Base-by-base conservation (phyloP, 2,329 filamentous ascomycete genomes). In the Dendrostoma leiphaemia region DNA sequence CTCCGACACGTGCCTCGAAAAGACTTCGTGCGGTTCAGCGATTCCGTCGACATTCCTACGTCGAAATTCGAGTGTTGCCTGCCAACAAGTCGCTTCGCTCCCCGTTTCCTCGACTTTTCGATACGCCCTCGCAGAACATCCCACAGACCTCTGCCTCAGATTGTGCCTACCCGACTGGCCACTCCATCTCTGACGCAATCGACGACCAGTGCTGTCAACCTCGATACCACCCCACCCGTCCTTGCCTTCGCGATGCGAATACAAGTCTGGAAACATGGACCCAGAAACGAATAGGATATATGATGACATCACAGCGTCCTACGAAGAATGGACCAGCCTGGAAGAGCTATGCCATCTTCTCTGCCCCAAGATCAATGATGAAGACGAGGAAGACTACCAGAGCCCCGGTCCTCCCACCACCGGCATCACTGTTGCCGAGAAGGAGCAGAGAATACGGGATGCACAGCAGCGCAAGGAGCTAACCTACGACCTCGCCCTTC, bases 401-500 rank as follows among this genome's bases (percentile, higher is more conserved):
- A 78, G 85, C 57, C 73, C 71, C 3, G 67, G 74, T 40, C 67
- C 71, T 5, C 71, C 73, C 3, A 77, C 80, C 15, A 70, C 73
- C 13, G 76, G 74, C 37, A 71, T 83, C 35, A 76, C 77, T 7
- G 60, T 64, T 17, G 75, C 76, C 8, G 75, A 81, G 59, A 85
- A 84, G 64, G 66, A 73, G 46, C 64, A 71, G 38, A 74, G 80
- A 7, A 81, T 89, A 19, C 64, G 77, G 48, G 76, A 85, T 53
- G 80, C 79, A 13, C 74, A 78, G 31, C 65, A 70, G 8, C 79
- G 88, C 29, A 75, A 84, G 56, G 75, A 85, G 58, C 77, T 83
- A 29, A 84, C 86, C 48, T 84, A 89, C 59, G 83, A 82, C 64
- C 88, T 84, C 56, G 85, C 86, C 58, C 75, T 89, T 38, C 80